phyloP scores from a whole-genome alignment of 305 asterid species.

The Lippia alba region DNA sequence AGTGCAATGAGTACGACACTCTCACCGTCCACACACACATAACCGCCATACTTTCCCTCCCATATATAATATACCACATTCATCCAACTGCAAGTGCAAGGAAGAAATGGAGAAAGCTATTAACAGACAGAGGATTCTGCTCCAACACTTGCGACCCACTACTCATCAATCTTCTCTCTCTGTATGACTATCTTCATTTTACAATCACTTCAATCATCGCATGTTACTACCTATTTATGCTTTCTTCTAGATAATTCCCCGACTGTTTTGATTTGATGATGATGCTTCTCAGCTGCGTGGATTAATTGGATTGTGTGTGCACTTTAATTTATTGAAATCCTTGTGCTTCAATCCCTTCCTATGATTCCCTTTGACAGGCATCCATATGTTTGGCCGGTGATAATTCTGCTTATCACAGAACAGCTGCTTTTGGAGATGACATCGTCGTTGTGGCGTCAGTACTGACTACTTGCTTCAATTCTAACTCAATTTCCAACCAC shows the following conservation, averaged over 20 bases:
- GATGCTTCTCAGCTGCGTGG: no score
- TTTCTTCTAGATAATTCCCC: no score
- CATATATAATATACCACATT: background rate
- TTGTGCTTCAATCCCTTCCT: background rate
- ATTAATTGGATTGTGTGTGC: background rate
- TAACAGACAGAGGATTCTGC: conserved; percentile 70
- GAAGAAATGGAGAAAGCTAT: conserved; percentile 75
- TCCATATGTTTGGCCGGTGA: conserved; percentile 65
- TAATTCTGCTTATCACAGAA: conserved; percentile 47
- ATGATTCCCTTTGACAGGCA: conserved; percentile 49
- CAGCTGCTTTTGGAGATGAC: conserved; percentile 75
- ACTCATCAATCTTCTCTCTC: conserved; percentile 54
- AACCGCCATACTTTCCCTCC: no score
- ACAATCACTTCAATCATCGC: no score
- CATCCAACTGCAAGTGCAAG: background rate
- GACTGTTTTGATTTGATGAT: no score
- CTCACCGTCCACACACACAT: conserved; percentile 9
- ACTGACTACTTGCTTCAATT: conserved; percentile 33
- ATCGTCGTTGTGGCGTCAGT: conserved; percentile 93
- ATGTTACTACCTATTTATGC: no score
- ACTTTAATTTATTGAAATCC: background rate
- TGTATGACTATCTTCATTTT: no score
- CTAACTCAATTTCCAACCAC: conserved; percentile 2
- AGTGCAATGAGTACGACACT: background rate
- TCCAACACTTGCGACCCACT: conserved; percentile 67